phyloP scores from a whole-genome alignment of 306 rosid genomes.

The Lathyrus aphaca region DNA sequence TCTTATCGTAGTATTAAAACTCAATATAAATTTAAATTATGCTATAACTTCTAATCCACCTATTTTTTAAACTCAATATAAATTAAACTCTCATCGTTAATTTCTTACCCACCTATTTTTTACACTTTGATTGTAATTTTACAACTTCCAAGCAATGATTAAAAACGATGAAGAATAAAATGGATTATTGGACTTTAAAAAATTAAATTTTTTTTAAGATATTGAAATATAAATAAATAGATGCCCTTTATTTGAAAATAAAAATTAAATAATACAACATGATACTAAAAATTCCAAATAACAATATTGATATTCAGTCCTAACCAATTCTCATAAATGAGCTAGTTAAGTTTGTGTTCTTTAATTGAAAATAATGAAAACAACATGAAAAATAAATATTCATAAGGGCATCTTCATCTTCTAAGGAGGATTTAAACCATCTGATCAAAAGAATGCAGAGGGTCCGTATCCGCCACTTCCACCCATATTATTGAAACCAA shows the following conservation, averaged over 20 bases:
- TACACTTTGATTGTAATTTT: neutral
- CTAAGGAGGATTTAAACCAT: neutral
- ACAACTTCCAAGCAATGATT: neutral
- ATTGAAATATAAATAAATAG: conserved; percentile 6
- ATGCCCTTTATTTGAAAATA: conserved; percentile 25
- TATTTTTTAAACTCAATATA: no score
- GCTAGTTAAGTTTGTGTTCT: neutral
- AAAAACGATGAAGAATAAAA: neutral
- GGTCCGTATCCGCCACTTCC: neutral
- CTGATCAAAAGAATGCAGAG: conserved; percentile 10
- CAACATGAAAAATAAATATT: neutral
- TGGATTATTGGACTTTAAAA: neutral
- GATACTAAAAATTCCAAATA: no score
- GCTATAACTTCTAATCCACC: neutral
- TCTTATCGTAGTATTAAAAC: no score
- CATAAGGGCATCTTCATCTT: conserved; percentile 31
- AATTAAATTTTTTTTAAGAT: neutral
- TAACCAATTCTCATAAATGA: conserved; percentile 7
- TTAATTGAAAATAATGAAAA: neutral
- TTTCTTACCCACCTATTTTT: neutral
- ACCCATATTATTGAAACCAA: conserved; percentile 29
- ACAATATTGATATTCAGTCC: neutral
- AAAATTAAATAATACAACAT: neutral
- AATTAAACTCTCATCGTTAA: neutral
- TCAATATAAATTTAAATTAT: neutral